Base-by-base conservation (phyloP, 2,329 filamentous ascomycete genomes). In the Daldinia sp. region DNA sequence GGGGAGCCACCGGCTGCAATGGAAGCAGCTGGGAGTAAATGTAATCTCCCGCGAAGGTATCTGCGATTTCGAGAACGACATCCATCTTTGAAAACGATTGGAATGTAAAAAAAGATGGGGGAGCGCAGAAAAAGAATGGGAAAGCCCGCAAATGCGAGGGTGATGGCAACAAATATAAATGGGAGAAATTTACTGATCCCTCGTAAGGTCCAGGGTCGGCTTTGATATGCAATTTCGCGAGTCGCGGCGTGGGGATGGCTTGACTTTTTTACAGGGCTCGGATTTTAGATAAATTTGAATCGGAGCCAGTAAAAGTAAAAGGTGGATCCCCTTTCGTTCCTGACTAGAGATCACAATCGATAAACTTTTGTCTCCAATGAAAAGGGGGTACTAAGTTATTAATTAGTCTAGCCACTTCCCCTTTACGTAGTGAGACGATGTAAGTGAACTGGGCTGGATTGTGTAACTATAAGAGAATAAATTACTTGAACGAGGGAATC, bases 1-100 rank as follows among this genome's bases (percentile, higher is more conserved):
- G 87, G 18, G 84, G 85, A 30, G 84, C 83, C 12, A 84, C 81
- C 33, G 81, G 83, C 4, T 60, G 51, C 51, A 83, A 83, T 6
- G 94, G 94, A n/a, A 92, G 83, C 5, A 92, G 74, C 39, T 82
- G 85, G 56, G 94, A 90, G 79, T 97, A 98, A 65, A 92, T 74
- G 73, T 90, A 88, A 82, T 98, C 95, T 80, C 92, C 91, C 71
- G 94, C 76, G 77, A 91, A 93, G 75, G 90, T 93, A 82, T 98
- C 95, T 81, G 89, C 87, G 67, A 94, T 75, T 82, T 98, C 94
- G 73, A 98, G 91, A 51, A 96, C 89, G 82, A 98, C 89, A 85
- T 98, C 95, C 95, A 98, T 98, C 80, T 79, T 84, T 83, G 4
- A 28, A 57, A 71, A 37, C 51, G 42, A 26, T 44, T 46, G 20